Evolutionary conservation across 2,329 filamentous ascomycete species (phyloP).

Genomic region (Harringtonia aguacate): DNA sequence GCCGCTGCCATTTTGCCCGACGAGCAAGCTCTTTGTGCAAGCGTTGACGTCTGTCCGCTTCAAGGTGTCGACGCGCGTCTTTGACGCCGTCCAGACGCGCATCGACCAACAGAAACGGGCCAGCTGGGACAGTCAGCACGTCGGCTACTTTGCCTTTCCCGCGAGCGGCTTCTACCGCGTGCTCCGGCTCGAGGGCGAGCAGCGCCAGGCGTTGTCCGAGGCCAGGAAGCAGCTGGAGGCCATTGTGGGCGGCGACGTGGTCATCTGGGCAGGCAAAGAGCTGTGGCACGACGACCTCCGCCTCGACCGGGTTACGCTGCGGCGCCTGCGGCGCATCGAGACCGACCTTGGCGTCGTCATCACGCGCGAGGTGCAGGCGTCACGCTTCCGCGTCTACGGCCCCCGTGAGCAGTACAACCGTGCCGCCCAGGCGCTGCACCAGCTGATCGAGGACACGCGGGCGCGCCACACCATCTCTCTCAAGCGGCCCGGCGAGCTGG

Average conservation of each 20-base stretch:
- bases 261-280: slow-evolving; percentile 13
- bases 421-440: slow-evolving; percentile 9
- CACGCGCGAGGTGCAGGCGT: slow-evolving; percentile 17
- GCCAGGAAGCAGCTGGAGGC: slow-evolving; percentile 21
- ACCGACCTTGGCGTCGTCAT: slow-evolving; percentile 16
- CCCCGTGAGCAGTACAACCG: slow-evolving; percentile 1
- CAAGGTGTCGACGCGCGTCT: slow-evolving; percentile 23
- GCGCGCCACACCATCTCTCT: not conserved
- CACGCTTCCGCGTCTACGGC: slow-evolving; percentile 20
- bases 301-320: not conserved
- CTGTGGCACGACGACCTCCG: slow-evolving; percentile 19
- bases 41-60: slow-evolving; percentile 25
- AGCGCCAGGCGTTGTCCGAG: slow-evolving; percentile 16
- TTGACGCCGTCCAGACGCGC: slow-evolving; percentile 17
- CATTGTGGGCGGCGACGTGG: slow-evolving; percentile 21
- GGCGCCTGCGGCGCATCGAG: slow-evolving; percentile 1
- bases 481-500: not conserved
- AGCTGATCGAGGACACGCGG: not conserved
- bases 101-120: slow-evolving; percentile 17
- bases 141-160: slow-evolving; percentile 13
- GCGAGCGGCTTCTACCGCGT: slow-evolving; percentile 16
- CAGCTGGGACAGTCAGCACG: slow-evolving; percentile 20
- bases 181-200: slow-evolving; percentile 26
- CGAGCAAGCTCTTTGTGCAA: slow-evolving; percentile 23
- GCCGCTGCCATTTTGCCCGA: slow-evolving; percentile 19